Evolutionary conservation across 2,329 filamentous ascomycete genomes (phyloP).

Genomic region (Stachybotrys echinatus): DNA sequence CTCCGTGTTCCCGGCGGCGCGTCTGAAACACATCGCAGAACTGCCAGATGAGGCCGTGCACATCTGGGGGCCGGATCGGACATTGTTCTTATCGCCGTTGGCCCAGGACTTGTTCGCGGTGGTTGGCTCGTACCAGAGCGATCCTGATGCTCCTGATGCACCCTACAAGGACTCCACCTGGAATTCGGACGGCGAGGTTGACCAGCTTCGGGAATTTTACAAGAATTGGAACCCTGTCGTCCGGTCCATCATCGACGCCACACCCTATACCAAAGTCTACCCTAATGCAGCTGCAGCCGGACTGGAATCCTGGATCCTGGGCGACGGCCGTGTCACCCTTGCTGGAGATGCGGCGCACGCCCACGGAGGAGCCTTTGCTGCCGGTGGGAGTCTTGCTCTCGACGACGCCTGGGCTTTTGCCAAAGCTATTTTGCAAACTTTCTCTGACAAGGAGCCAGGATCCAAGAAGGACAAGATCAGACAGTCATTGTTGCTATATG

Average conservation of each 20-base stretch:
- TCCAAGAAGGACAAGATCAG: slow-evolving; percentile 13
- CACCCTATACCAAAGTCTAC: slow-evolving; percentile 33
- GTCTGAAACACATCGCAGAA: slow-evolving; percentile 30
- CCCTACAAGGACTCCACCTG: slow-evolving; percentile 25
- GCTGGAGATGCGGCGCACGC: slow-evolving; percentile 35
- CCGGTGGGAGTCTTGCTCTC: slow-evolving; percentile 32
- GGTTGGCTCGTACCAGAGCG: slow-evolving; percentile 33
- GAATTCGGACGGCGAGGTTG: slow-evolving; percentile 31
- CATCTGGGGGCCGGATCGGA: slow-evolving; percentile 35
- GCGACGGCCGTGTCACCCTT: slow-evolving; percentile 24
- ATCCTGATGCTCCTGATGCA: slow-evolving; percentile 24
- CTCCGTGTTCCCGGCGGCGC: slow-evolving; percentile 35
- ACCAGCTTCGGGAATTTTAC: slow-evolving; percentile 28
- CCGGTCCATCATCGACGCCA: slow-evolving; percentile 31
- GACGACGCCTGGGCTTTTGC: slow-evolving; percentile 37
- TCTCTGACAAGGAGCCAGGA: slow-evolving; percentile 17
- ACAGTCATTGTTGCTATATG: slow-evolving; percentile 31
- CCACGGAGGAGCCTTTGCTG: slow-evolving; percentile 34
- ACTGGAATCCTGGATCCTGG: slow-evolving; percentile 35
- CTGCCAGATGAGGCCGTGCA: slow-evolving; percentile 37
- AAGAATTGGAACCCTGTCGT: slow-evolving; percentile 36
- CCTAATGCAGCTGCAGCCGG: slow-evolving; percentile 35
- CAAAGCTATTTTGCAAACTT: slow-evolving; percentile 28
- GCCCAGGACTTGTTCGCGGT: slow-evolving; percentile 32
- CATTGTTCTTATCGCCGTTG: slow-evolving; percentile 6